Base-by-base conservation (phyloP, 257 asterid species). In the Solanum paucissectum region DNA sequence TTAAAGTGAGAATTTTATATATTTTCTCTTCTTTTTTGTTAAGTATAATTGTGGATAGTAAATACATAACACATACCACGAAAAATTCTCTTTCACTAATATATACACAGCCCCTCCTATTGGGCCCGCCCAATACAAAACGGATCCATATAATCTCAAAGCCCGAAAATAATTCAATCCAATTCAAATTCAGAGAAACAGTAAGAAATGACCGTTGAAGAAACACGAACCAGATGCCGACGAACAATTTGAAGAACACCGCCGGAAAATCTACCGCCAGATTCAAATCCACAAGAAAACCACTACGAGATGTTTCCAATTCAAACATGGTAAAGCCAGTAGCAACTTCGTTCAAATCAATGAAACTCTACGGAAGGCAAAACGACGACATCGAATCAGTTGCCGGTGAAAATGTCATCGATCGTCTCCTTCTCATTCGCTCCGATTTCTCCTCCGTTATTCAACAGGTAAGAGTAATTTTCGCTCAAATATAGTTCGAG, bases 401-500 rank as follows among this genome's bases (percentile, higher is more conserved):
- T 9, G 91, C 89, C 16, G 91, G 88, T 79, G 90, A 87, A 77
- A 44, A 46, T 81, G 88, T 89, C 93, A 40, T 93, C 75, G 98
- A 96, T 86, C 95, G 94, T 42, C 96, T 97, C 88, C 93, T 93
- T 85, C 92, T 94, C 68, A 93, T 93, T 9, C 98, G 94, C 86
- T 94, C 98, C 86, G 94, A 96, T 20, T 86, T 95, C 71, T 95
- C 98, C 38, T 90, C 94, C 40, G 86, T 93, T 73, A 29, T 93
- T 52, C 93, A 92, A 23, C 95, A 94, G 95, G 99, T 93, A 89
- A 33, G 13, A 40, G 6, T 60, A 18, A 29, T 46, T 71, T 34
- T 3, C 12, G 68, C 37, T 12, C 13, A 27, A 36, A 5, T 20
- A 44, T 33, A 55, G 68, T 34, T 36, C 33, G 74, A 33, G 87